These are phyloP conservation scores for Cyberlindnera suaveolens DNA, from an alignment of 805 yeast genomes.

Conservation along the genomic window DNA sequence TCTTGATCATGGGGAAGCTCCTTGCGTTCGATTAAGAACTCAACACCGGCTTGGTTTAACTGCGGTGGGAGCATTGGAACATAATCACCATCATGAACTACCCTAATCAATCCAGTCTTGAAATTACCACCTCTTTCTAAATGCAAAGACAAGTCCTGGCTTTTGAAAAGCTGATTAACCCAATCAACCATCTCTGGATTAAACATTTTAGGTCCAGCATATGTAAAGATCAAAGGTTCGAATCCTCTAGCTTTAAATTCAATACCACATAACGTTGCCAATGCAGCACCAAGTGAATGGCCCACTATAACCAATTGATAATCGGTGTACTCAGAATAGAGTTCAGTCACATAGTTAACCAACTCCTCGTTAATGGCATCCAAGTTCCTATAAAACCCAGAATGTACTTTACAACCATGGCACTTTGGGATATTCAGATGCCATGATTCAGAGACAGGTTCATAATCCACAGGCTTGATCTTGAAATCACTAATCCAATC, in stretches of 20 bases:
- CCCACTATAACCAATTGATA: conserved; percentile 55
- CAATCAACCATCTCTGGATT: conserved; percentile 44
- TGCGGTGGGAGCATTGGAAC: conserved; percentile 56
- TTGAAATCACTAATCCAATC: conserved; percentile 67
- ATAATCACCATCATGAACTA: conserved; percentile 50
- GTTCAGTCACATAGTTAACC: conserved; percentile 24
- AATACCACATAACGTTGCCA: conserved; percentile 56
- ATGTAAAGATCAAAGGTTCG: conserved; percentile 48
- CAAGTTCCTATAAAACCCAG: conserved; percentile 52
- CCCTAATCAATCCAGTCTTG: conserved; percentile 41
- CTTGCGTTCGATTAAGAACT: conserved; percentile 27
- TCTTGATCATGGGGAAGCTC: conserved; percentile 31
- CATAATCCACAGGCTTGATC: conserved; percentile 16
- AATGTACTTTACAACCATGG: conserved; percentile 50
- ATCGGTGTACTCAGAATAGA: conserved; percentile 35
- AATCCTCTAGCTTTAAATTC: conserved; percentile 54
- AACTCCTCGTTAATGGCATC: conserved; percentile 32
- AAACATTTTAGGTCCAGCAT: conserved; percentile 65
- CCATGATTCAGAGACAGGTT: neutral
- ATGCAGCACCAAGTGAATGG: conserved; percentile 74
- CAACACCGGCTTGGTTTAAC: conserved; percentile 29
- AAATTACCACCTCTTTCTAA: conserved; percentile 12
- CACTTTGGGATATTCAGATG: conserved; percentile 27
- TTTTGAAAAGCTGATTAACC: conserved; percentile 45
- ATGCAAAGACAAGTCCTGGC: conserved; percentile 23